Evolutionary conservation across 768 basidiomycete genomes (phyloP), one percentile per base, ranked within the genome.

Genomic region (Lactarius psammicola): DNA sequence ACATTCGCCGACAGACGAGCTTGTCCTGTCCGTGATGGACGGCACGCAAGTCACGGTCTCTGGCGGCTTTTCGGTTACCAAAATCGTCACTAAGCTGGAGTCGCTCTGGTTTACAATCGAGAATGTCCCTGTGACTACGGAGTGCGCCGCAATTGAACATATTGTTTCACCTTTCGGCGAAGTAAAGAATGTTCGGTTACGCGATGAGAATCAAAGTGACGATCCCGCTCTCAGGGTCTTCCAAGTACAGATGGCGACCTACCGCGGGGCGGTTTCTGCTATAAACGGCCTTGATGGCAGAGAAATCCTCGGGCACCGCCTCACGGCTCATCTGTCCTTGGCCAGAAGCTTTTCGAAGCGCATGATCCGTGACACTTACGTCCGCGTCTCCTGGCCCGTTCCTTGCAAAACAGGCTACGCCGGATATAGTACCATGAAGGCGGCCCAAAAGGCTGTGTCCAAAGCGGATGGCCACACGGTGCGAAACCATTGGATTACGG

Each of bases 11-110:
- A 8, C n/a, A 31, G 67, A 69, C 0, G 64, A 58, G 13, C 46
- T 76, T 2, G 60, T 69, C 0, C 60, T 81, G 15, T 78, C 74
- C 0, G 72, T 89, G 8, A 79, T 85, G 49, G 82, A 85, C 42
- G 81, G 87, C 61, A 85, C 82, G 26, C 80, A 78, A 59, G 81
- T 87, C 23, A 82, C 78, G 26, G 77, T 91, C 55, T 81, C 81
- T 36, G 73, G 83, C 0, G 91, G 92, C 0, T 89, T 89, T 55
- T 78, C 79, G 2, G 80, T 92, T 2, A 73, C 77, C 30, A 79
- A 84, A 0, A 72, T 92, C 7, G 74, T 74, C 8, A 91, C 90
- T 1, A 86, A 86, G 1, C 87, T 91, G 49, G 90, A 94, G 70
- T 86, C 87, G 0, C 82, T 81, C 7, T 85, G 84, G 78, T 71